Evolutionary conservation across 345 rosid species (phyloP).

Genomic region (Sonneratia caseolaris): DNA sequence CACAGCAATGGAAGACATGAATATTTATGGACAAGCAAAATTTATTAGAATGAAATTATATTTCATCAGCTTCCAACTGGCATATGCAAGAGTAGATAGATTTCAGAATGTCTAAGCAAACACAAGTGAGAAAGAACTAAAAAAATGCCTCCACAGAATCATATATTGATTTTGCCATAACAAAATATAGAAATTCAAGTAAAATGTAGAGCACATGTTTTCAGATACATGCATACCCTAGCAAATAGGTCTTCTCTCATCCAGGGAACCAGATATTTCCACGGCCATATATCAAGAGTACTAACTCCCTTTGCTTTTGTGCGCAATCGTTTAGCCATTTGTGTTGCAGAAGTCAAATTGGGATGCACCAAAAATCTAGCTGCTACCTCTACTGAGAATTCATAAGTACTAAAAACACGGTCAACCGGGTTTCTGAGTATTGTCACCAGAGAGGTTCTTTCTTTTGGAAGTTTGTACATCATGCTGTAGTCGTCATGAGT

Average conservation of each 20-base stretch:
- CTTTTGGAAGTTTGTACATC: slow-evolving; percentile 72
- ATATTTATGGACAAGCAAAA: background rate
- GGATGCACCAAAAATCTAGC: slow-evolving; percentile 97
- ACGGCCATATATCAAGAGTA: slow-evolving; percentile 97
- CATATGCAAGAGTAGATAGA: background rate
- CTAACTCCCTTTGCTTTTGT: slow-evolving; percentile 53
- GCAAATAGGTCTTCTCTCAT: slow-evolving; percentile 93
- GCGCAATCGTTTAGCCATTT: slow-evolving; percentile 59
- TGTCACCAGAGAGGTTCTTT: slow-evolving; percentile 80
- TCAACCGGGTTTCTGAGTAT: slow-evolving; percentile 82
- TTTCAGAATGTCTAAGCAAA: background rate
- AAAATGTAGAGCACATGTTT: background rate
- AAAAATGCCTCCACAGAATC: background rate
- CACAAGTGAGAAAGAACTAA: background rate
- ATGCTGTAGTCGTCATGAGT: slow-evolving; percentile 98
- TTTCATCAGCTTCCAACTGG: background rate
- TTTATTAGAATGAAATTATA: background rate
- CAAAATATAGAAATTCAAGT: background rate
- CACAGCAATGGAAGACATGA: background rate
- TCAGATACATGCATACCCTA: slow-evolving; percentile 43
- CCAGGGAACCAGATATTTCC: slow-evolving; percentile 98
- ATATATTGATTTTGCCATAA: background rate
- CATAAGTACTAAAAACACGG: slow-evolving; percentile 85
- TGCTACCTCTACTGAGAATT: slow-evolving; percentile 89
- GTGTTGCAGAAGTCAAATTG: slow-evolving; percentile 67